Evolutionary conservation across 495 filamentous ascomycete genomes (phyloP), one percentile per base, ranked within the genome.

Genomic region (Viridothelium virens): DNA sequence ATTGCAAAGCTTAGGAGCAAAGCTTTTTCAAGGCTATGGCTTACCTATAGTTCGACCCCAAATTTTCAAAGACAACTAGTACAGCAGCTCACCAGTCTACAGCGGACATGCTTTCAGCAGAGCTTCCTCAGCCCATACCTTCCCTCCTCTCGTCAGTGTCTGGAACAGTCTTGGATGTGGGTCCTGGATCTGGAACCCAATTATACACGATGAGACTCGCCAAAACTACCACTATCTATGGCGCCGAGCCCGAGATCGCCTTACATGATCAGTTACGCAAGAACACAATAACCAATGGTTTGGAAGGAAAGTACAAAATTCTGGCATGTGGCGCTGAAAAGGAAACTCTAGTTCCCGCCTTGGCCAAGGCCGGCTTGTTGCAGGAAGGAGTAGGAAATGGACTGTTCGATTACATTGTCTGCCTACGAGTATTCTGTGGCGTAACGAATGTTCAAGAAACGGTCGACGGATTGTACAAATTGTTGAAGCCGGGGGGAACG

Each of bases 401-500:
- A 41, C 50, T 75, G 1, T 75, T 80, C 38, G 77, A 80, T 64
- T 72, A 72, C 6, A 75, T 80, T 41, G 63, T 77, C 62, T 78
- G 74, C 38, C 14, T 78, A 2, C 67, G 75, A 16, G 77, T 77
- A 9, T 67, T 80, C 6, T 80, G 78, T 62, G 73, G 74, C 2
- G 69, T 80, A 5, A 73, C 76, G 9, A 47, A 69, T 16, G 70
- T 66, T 11, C 66, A 73, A 34, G 69, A 70, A 61, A 75, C 75
- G 14, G 56, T 76, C 5, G 63, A 68, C 18, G 67, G 62, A 0
- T 66, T 80, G 39, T 79, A 79, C 61, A 44, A 38, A 5, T 64
- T 75, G 18, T 59, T 80, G 61, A 79, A 78, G 66, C 78, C 78
- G 1, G 77, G 78, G 5, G 78, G 78, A 0, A 53, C 73, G 47